These are phyloP conservation scores for Escovopsis weberi DNA, from an alignment of 2,329 filamentous ascomycete genomes.

Conservation along the genomic window DNA sequence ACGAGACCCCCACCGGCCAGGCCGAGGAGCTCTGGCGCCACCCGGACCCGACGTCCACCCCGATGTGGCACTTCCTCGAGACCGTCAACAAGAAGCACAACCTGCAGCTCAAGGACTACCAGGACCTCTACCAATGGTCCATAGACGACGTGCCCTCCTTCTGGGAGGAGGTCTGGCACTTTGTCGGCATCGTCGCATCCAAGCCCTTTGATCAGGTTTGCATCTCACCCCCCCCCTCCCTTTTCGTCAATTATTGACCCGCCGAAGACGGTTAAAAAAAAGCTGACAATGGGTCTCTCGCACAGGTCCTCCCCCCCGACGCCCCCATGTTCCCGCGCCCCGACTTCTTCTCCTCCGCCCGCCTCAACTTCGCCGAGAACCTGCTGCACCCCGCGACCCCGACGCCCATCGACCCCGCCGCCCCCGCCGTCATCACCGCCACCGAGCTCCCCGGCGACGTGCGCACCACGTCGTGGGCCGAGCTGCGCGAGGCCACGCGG, in stretches of 20 bases:
- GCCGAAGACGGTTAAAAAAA: neutral
- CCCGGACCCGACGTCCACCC: slow-evolving; percentile 48
- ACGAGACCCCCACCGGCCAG: neutral
- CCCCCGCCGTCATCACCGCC: slow-evolving; percentile 60
- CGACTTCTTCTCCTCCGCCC: slow-evolving; percentile 65
- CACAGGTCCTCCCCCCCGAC: slow-evolving; percentile 50
- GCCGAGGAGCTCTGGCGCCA: slow-evolving; percentile 49
- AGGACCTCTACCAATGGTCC: slow-evolving; percentile 75
- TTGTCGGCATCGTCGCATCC: slow-evolving; percentile 60
- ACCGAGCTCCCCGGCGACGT: slow-evolving; percentile 57
- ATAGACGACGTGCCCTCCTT: slow-evolving; percentile 60
- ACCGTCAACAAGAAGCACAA: slow-evolving; percentile 53
- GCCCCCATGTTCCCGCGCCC: slow-evolving; percentile 75
- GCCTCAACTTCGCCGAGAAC: slow-evolving; percentile 90
- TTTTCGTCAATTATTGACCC: neutral
- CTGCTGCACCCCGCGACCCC: slow-evolving; percentile 57
- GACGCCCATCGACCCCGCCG: slow-evolving; percentile 33
- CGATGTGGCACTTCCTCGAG: slow-evolving; percentile 58
- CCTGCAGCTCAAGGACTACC: slow-evolving; percentile 49
- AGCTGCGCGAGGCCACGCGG: slow-evolving; percentile 65
- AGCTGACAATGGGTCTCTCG: neutral
- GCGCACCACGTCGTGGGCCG: slow-evolving; percentile 51
- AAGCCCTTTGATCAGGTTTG: slow-evolving; percentile 44
- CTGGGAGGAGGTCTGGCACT: slow-evolving; percentile 78
- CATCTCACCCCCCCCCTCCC: neutral